A percentile compares a stretch with the other conserved stretches of the same genome.
phyloP scores from a whole-genome alignment of 441 rosid species.

The Aquilaria agallochum region DNA sequence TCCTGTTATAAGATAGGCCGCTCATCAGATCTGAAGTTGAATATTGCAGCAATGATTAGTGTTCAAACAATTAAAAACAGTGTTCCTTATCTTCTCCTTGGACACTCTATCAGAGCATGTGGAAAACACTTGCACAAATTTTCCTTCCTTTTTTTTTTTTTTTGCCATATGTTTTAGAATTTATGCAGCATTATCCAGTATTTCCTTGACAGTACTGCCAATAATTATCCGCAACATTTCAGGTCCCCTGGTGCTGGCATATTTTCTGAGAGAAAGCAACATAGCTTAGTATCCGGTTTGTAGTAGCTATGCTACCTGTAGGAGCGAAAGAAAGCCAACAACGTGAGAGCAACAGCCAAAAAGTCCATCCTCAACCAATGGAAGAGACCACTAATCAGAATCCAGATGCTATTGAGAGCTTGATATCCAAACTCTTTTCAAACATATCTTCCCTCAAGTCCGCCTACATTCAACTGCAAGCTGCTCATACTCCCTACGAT shows the following conservation, averaged over 20 bases:
- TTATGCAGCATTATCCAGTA: not conserved
- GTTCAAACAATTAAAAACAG: too few relatives aligned
- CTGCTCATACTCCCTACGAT: slow-evolving; percentile 96
- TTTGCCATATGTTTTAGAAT: not conserved
- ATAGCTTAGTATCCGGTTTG: slow-evolving; percentile 28
- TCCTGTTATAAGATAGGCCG: too few relatives aligned
- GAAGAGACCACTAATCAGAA: slow-evolving; percentile 79
- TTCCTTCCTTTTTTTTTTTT: not conserved
- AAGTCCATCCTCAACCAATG: slow-evolving; percentile 97
- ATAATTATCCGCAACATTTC: slow-evolving; percentile 16
- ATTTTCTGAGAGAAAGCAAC: slow-evolving; percentile 16
- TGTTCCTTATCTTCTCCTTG: not conserved
- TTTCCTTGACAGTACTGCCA: not conserved
- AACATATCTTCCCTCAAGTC: slow-evolving; percentile 89
- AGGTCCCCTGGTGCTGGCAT: slow-evolving; percentile 23
- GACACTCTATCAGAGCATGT: not conserved
- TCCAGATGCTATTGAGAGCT: slow-evolving; percentile 82
- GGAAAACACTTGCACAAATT: not conserved
- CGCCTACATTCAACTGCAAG: slow-evolving; percentile 87
- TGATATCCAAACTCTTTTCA: slow-evolving; percentile 72
- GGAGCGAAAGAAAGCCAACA: slow-evolving; percentile 86
- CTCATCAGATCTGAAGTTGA: too few relatives aligned
- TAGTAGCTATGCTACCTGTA: slow-evolving; percentile 82
- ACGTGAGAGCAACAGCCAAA: slow-evolving; percentile 82
- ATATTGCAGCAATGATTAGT: too few relatives aligned